phyloP scores from a whole-genome alignment of 805 yeast genomes.

The Yarrowia sp. region DNA sequence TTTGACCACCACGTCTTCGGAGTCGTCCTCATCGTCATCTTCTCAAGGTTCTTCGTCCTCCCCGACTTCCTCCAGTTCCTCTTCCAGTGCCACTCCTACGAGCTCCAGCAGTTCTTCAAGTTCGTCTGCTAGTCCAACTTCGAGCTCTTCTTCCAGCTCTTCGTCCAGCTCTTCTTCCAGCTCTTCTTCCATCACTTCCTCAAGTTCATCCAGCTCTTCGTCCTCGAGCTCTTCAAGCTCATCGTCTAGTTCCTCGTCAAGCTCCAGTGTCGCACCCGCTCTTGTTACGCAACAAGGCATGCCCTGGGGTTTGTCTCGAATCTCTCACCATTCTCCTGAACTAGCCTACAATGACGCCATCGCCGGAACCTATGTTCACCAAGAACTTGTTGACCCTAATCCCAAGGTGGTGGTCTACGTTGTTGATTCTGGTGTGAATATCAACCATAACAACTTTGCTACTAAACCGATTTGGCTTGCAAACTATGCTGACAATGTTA shows the following conservation, averaged over 20 bases:
- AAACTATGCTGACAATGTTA: slow-evolving; percentile 74
- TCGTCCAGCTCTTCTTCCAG: not conserved
- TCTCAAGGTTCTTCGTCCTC: not conserved
- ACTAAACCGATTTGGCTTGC: slow-evolving; percentile 89
- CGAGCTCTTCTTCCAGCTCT: not conserved
- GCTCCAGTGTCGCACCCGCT: not conserved
- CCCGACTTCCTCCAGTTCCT: not conserved
- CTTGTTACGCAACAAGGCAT: slow-evolving; percentile 6
- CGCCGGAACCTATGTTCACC: not conserved
- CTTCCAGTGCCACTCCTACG: not conserved
- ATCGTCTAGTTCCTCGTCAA: not conserved
- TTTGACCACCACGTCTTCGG: not conserved
- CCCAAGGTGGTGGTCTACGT: slow-evolving; percentile 67
- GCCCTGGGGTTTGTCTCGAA: slow-evolving; percentile 86
- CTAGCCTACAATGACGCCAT: not conserved
- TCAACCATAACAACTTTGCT: slow-evolving; percentile 75
- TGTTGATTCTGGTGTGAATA: slow-evolving; percentile 86
- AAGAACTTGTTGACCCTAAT: slow-evolving; percentile 45
- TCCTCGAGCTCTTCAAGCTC: not conserved
- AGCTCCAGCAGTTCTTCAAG: not conserved
- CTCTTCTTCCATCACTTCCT: not conserved
- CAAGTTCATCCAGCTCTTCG: not conserved
- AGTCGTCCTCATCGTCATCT: not conserved
- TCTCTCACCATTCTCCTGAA: slow-evolving; percentile 55
- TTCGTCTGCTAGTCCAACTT: not conserved